These are phyloP conservation scores for Cryoendolithus antarcticus DNA, from an alignment of 2,329 filamentous ascomycete species.

Conservation along the genomic window DNA sequence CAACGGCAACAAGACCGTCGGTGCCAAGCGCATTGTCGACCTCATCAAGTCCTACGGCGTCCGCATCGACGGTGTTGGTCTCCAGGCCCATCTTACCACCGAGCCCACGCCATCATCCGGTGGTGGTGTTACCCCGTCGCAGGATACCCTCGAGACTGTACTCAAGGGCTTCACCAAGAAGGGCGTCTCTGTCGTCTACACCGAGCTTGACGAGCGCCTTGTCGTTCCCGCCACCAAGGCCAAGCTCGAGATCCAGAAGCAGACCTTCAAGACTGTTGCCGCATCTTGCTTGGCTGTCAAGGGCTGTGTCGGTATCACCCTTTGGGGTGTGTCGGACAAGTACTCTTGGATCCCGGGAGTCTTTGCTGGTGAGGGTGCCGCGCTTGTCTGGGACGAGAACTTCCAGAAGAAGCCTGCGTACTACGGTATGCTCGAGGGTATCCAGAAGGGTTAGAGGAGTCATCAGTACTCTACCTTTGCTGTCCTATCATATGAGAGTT, in stretches of 20 bases:
- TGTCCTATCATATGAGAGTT: no score
- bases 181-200: conserved; percentile 47
- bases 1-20: conserved; percentile 12
- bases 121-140: conserved; percentile 3
- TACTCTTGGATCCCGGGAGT: conserved; percentile 29
- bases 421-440: conserved; percentile 13
- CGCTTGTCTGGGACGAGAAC: conserved; percentile 34
- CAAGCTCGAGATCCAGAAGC: conserved; percentile 29
- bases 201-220: conserved; percentile 49
- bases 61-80: conserved; percentile 30
- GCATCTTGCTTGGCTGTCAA: conserved; percentile 25
- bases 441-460: conserved; percentile 5
- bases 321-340: conserved; percentile 40
- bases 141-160: conserved; percentile 27
- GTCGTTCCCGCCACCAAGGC: conserved; percentile 16
- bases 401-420: conserved; percentile 37
- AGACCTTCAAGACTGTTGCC: conserved; percentile 31
- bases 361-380: conserved; percentile 26
- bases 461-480: no score
- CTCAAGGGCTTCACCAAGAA: conserved; percentile 41
- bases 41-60: conserved; percentile 15
- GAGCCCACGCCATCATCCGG: conserved; percentile 23
- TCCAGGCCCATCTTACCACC: conserved; percentile 41
- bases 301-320: conserved; percentile 29
- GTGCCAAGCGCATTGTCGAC: conserved; percentile 15